Percentiles rank a stretch among this genome's conserved stretches.
Evolutionary conservation across 2,329 filamentous ascomycete species (phyloP).

Genomic region (Fusarium sterilihyphosum): DNA sequence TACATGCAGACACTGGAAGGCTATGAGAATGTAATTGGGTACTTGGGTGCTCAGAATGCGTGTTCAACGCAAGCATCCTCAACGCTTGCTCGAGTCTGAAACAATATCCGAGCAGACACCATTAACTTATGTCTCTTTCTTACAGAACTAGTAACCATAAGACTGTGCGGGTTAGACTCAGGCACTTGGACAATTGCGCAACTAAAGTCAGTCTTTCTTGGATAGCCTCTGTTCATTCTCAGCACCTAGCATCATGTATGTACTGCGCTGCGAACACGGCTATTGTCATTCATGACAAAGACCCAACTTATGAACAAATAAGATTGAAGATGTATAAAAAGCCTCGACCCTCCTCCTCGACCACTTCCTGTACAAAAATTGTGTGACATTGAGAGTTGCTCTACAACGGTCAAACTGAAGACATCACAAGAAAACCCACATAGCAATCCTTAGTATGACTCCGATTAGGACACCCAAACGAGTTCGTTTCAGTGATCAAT

Average conservation of each 20-base stretch:
- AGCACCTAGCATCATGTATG: not conserved
- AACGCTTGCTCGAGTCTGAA: not conserved
- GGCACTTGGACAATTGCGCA: not conserved
- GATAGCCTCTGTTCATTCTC: not conserved
- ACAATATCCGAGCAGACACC: not conserved
- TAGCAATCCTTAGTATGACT: not conserved
- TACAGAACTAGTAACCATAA: not conserved
- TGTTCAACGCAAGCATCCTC: not conserved
- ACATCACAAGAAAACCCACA: not conserved
- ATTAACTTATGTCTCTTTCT: not conserved
- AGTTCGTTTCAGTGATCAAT: not conserved
- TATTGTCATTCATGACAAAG: not conserved
- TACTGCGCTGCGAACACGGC: not conserved
- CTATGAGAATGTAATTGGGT: too few species aligned
- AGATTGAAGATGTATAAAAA: not conserved
- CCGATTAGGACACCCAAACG: not conserved
- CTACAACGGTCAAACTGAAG: not conserved
- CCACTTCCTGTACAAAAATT: not conserved
- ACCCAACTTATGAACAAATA: not conserved
- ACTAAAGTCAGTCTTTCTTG: not conserved
- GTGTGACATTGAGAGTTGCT: not conserved
- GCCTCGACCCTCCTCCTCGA: not conserved
- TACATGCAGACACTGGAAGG: too few species aligned
- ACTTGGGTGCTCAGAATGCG: not conserved
- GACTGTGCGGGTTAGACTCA: not conserved